Evolutionary conservation across 768 basidiomycete species (phyloP).

Genomic region (Tricholoma sp.): DNA sequence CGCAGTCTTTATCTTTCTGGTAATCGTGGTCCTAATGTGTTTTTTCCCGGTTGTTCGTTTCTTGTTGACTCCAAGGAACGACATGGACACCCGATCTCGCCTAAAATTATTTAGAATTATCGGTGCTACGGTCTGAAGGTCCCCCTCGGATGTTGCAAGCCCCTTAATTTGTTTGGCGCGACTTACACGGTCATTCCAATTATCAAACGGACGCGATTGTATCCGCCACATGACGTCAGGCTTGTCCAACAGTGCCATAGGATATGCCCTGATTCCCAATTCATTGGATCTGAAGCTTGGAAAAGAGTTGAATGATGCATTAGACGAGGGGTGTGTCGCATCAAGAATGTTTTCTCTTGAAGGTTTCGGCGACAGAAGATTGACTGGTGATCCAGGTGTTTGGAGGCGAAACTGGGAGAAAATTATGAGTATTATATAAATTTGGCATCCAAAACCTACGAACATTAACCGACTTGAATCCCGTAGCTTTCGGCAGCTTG

Average conservation of each 20-base stretch:
- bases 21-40: constrained; percentile 27
- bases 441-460: constrained; percentile 4
- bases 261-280: constrained; percentile 25
- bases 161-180: constrained; percentile 4
- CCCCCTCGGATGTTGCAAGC: constrained; percentile 1
- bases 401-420: constrained; percentile 33
- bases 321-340: constrained; percentile 23
- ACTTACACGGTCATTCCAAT: constrained; percentile 16
- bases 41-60: constrained; percentile 27
- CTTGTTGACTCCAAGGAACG: constrained; percentile 30
- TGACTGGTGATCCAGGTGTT: constrained; percentile 30
- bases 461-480: constrained; percentile 32
- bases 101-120: constrained; percentile 16
- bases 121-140: constrained; percentile 6
- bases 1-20: constrained; percentile 32
- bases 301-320: constrained; percentile 3
- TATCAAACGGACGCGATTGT: constrained; percentile 11
- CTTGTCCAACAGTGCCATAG: constrained; percentile 24
- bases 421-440: neutral
- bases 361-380: constrained; percentile 9
- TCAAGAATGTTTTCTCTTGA: constrained; percentile 18
- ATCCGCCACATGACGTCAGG: constrained; percentile 19
- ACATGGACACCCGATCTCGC: constrained; percentile 29
- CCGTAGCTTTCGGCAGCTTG: constrained; percentile 26
- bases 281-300: constrained; percentile 9